Base-by-base conservation (phyloP, 1,284 basidiomycete species). In the Microbotryum scabiosae region DNA sequence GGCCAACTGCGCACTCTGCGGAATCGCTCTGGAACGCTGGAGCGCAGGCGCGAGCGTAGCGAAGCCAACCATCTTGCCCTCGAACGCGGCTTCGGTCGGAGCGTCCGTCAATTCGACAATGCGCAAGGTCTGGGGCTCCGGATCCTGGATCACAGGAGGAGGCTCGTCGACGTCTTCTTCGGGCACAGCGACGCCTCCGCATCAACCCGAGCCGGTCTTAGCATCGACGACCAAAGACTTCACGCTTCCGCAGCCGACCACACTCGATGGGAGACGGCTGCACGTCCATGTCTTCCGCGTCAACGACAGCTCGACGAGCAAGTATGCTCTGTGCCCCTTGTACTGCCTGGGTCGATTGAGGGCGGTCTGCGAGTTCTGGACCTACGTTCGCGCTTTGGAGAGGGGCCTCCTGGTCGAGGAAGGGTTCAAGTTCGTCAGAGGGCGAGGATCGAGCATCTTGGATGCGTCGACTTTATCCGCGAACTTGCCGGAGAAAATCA, bases 341-440 rank as follows among this genome's bases (percentile, higher is more conserved):
- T 91, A 88, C 83, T 91, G 88, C 71, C 78, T 91, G 12, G 73
- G 80, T 3, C 81, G 90, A 8, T 77, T 96, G 21, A 82, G 91
- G 14, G 82, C 86, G n/a, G 90, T 90, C 21, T 94, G 91, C 74
- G 87, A 87, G 12, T 78, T 96, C 26, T 96, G 92, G 90, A 84
- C 87, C 23, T 96, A 90, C 72, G 82, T 96, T 46, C 83, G 90
- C 1, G 83, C 86, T 20, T 79, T 96, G 60, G 80, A 94, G 32
- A 87, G 90, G 63, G 85, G 85, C 59, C 78, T 96, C 3, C 90
- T 92, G 86, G 83, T 89, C 61, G 90, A 92, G 67, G 87, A 86
- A 50, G 61, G 65, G 20, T 60, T 66, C 49, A 63, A 62, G 41
- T 63, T 69, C 18, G 61, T 63, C 10, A 56, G 56, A 26, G 55